These are phyloP conservation scores for Pseudogymnoascus sp. DNA, from an alignment of 2,329 filamentous ascomycete genomes.

Conservation along the genomic window DNA sequence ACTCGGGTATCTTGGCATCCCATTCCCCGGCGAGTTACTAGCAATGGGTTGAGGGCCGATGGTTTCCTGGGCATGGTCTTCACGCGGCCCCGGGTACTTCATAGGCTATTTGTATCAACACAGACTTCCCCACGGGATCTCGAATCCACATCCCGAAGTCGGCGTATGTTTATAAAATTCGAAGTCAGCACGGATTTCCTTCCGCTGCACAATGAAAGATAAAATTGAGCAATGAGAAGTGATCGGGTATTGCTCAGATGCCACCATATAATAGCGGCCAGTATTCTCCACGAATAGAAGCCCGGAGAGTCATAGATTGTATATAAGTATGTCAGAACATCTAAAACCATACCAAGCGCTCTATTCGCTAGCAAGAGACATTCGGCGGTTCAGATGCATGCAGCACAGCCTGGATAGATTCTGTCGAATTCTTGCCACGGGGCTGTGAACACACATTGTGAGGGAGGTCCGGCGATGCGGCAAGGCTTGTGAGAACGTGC, in stretches of 20 bases:
- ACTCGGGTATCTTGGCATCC: not conserved
- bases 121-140: not conserved
- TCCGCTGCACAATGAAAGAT: not conserved
- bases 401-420: not conserved
- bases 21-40: not conserved
- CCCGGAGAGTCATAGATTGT: not conserved
- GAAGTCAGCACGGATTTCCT: not conserved
- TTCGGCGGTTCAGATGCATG: not conserved
- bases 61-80: not conserved
- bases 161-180: not conserved
- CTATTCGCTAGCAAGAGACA: not conserved
- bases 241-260: not conserved
- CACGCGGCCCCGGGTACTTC: not conserved
- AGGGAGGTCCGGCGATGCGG: not conserved
- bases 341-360: not conserved
- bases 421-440: not conserved
- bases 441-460: not conserved
- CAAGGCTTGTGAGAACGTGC: slow-evolving; percentile 2
- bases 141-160: not conserved
- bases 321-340: not conserved
- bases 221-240: not conserved
- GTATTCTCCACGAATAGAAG: slow-evolving; percentile 2
- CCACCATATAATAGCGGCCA: not conserved
- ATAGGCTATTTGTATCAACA: slow-evolving; percentile 3
- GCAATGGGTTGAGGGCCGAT: not conserved